Conservation (phyloP, 2,329 filamentous ascomycete genomes). For the Aspergillus spinulosporus region DNA sequence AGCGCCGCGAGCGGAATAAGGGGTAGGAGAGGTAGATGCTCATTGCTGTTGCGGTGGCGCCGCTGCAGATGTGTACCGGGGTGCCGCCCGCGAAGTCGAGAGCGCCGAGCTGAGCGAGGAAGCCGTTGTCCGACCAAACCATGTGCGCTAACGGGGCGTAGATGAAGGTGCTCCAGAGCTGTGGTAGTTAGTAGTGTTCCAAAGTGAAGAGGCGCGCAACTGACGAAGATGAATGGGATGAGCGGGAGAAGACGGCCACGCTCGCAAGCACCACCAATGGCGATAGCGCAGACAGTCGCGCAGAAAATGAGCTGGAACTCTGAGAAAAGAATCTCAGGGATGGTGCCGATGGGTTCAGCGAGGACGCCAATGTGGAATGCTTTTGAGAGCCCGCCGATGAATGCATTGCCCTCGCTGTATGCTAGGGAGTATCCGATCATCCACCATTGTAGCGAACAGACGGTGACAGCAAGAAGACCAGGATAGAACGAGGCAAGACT, state of each 20-base stretch:
- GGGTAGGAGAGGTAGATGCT: constrained; percentile 55
- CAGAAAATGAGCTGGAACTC: constrained; percentile 55
- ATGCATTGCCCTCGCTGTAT: constrained; percentile 48
- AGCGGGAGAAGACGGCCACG: constrained; percentile 49
- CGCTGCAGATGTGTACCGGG: constrained; percentile 55
- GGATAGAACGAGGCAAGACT: constrained; percentile 52
- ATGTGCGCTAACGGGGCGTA: constrained; percentile 52
- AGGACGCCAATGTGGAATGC: constrained; percentile 50
- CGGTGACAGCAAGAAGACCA: constrained; percentile 48
- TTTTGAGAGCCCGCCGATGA: constrained; percentile 50
- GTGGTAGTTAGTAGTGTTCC: not conserved
- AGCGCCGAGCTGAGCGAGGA: constrained; percentile 47
- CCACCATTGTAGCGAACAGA: constrained; percentile 55
- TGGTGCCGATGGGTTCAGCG: constrained; percentile 51
- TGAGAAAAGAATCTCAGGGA: constrained; percentile 53
- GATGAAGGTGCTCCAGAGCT: constrained; percentile 53
- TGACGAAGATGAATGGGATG: constrained; percentile 50
- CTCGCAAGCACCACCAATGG: constrained; percentile 52
- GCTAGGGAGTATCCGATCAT: constrained; percentile 52
- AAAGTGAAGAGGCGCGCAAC: not conserved
- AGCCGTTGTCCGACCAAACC: constrained; percentile 50
- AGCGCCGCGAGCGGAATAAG: constrained; percentile 49
- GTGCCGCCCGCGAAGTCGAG: constrained; percentile 75
- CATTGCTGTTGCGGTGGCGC: constrained; percentile 46
- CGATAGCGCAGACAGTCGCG: constrained; percentile 54